phyloP scores from a whole-genome alignment of 129 eudicot genomes.

The Mikania micrantha region DNA sequence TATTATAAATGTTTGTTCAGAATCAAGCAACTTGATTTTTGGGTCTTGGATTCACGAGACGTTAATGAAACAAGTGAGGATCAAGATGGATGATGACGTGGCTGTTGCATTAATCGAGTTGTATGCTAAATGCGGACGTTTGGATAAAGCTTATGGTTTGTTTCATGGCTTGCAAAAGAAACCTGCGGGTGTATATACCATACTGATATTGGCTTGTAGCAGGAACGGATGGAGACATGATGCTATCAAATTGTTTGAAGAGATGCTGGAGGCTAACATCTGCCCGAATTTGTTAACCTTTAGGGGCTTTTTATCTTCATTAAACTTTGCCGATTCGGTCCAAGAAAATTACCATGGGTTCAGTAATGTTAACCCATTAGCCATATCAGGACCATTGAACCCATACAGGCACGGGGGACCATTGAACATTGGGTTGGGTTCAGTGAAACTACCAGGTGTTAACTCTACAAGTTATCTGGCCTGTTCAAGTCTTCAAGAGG shows the following conservation, averaged over 20 bases:
- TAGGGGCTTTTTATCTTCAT: constrained; percentile 19
- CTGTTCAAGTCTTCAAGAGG: neutral
- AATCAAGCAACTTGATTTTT: constrained; percentile 27
- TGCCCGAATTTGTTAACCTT: constrained; percentile 35
- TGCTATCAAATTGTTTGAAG: constrained; percentile 24
- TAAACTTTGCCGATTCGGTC: neutral
- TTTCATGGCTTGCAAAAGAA: constrained; percentile 34
- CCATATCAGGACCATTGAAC: constrained; percentile 15
- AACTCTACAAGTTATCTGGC: neutral
- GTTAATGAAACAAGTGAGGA: constrained; percentile 23
- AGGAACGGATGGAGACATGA: constrained; percentile 12
- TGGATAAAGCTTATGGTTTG: constrained; percentile 32
- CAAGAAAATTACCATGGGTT: constrained; percentile 15
- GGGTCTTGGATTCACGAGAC: constrained; percentile 26
- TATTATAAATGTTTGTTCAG: constrained; percentile 32
- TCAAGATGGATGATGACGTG: constrained; percentile 25
- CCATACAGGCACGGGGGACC: constrained; percentile 1
- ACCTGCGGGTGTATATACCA: constrained; percentile 36
- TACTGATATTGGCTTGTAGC: constrained; percentile 31
- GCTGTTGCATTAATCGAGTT: constrained; percentile 27
- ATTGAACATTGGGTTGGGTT: too few species aligned
- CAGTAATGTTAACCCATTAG: neutral
- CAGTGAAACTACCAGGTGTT: neutral
- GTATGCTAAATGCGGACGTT: constrained; percentile 34
- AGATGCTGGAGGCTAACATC: constrained; percentile 34